Base-by-base conservation (phyloP, 179 eudicot genomes). In the Beta lomatogona region DNA sequence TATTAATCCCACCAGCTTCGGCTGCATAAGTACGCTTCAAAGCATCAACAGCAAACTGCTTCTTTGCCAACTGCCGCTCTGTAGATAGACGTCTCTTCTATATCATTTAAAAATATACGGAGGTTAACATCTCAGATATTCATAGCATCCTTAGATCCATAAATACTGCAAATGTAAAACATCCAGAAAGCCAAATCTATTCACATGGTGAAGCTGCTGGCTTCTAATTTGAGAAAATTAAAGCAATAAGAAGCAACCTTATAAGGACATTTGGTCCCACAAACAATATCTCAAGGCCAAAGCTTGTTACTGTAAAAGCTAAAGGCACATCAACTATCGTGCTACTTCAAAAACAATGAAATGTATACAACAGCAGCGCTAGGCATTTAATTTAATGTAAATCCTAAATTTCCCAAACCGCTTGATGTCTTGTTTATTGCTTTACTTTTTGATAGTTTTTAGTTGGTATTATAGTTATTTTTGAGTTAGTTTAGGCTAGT, bases 31-130 rank as follows among this genome's bases (percentile, higher is more conserved):
- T 78, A 61, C 86, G 88, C 86, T 92, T 89, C 87, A 87, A 78
- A 85, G 89, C 97, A 71, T 93, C 90, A 83, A 93, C 79, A 55
- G 83, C 89, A 66, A 92, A 80, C 75, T 81, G 88, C 84, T 92
- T 97, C 13, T 85, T 64, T 65, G 50, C 82, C 54, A 81, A 73
- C 10, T 79, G 71, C 82, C 90, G 84, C 72, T 90, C 95, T 54
- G 79, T 85, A 74, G 77, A 78, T 50, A 7, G 9, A 66, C 95
- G 87, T 80, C 87, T 85, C 89, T 93, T 93, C 99, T 97, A 78
- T 13, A 79, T 25, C 75, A 86, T 78, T 50, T 36, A 57, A 18
- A 41, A 58, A 82, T 44, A 69, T 25, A 67, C 69, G 48, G 48
- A 77, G 54, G 77, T 44, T 28, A 48, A 74, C 46, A 80, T 70